These are phyloP conservation scores for Coniella vitis DNA, from an alignment of 2,329 filamentous ascomycete genomes.

Conservation along the genomic window DNA sequence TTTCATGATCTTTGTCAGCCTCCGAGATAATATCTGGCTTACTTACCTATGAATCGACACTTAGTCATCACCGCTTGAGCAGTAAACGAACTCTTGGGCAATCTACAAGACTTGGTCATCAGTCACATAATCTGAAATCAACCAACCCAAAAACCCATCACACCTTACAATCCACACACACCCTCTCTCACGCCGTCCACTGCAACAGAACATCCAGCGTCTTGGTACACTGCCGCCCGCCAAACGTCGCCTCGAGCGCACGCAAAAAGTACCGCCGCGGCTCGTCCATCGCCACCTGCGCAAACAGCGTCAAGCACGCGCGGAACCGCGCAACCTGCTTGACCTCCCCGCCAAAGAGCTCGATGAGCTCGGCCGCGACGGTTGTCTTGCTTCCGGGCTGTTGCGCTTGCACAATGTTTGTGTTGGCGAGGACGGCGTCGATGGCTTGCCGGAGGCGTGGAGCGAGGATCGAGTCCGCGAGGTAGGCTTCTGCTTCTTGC, in stretches of 20 bases:
- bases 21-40: too few species aligned
- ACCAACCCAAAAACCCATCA: too few species aligned
- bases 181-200: too few species aligned
- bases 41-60: too few species aligned
- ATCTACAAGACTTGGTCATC: too few species aligned
- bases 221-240: not conserved
- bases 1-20: too few species aligned
- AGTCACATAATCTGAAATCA: too few species aligned
- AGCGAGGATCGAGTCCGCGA: conserved; percentile 1
- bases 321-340: not conserved
- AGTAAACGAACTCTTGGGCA: too few species aligned
- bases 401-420: too few species aligned
- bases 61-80: too few species aligned
- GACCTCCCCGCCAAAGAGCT: not conserved
- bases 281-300: not conserved
- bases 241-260: not conserved
- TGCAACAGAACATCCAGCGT: not conserved
- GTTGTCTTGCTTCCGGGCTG: too few species aligned
- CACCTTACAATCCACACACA: too few species aligned
- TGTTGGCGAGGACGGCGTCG: not conserved
- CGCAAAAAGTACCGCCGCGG: not conserved
- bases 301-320: conserved; percentile 7
- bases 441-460: not conserved
- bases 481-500: conserved; percentile 6
- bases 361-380: conserved; percentile 1